phyloP scores from a whole-genome alignment of 1,284 basidiomycete species.

The Retiboletus fuscus region DNA sequence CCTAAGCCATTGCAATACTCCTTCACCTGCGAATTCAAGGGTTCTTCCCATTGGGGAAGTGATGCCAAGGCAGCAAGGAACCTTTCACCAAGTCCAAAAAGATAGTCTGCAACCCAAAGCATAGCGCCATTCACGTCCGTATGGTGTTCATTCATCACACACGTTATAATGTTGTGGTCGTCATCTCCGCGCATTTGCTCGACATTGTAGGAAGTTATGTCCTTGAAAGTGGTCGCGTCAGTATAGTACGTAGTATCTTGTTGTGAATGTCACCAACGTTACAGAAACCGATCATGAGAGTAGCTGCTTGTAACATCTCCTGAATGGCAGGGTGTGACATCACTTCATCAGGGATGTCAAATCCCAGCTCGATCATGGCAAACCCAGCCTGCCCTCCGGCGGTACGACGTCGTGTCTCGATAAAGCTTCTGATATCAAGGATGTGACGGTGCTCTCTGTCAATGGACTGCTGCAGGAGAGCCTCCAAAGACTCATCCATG shows the following conservation, averaged over 20 bases:
- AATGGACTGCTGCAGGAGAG: slow-evolving; percentile 51
- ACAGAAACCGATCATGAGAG: slow-evolving; percentile 25
- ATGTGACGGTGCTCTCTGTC: slow-evolving; percentile 49
- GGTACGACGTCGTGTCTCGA: slow-evolving; percentile 26
- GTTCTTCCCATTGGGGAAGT: slow-evolving; percentile 21
- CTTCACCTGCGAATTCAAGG: too few relatives aligned
- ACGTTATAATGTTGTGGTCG: too few relatives aligned
- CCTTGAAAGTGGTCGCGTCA: slow-evolving; percentile 8
- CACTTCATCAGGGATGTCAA: too few relatives aligned
- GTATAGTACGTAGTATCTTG: not conserved
- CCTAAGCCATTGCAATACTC: too few relatives aligned
- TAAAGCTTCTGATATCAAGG: slow-evolving; percentile 52
- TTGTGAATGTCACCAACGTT: slow-evolving; percentile 28
- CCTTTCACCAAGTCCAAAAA: slow-evolving; percentile 1
- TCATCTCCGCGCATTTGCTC: too few relatives aligned
- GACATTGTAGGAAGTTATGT: too few relatives aligned
- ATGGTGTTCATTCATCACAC: slow-evolving; percentile 10
- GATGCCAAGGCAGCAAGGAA: slow-evolving; percentile 20
- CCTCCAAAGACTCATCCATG: slow-evolving; percentile 49
- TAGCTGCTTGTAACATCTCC: slow-evolving; percentile 3
- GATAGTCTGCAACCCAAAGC: too few relatives aligned
- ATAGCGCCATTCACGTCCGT: slow-evolving; percentile 50
- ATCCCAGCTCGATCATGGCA: slow-evolving; percentile 30
- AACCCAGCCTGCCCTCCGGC: slow-evolving; percentile 28
- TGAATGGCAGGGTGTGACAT: too few relatives aligned